Percentiles rank a stretch among this genome's conserved stretches.
phyloP scores from a whole-genome alignment of 192 early-diverging fungal genomes.

The Backusella australiensis region DNA sequence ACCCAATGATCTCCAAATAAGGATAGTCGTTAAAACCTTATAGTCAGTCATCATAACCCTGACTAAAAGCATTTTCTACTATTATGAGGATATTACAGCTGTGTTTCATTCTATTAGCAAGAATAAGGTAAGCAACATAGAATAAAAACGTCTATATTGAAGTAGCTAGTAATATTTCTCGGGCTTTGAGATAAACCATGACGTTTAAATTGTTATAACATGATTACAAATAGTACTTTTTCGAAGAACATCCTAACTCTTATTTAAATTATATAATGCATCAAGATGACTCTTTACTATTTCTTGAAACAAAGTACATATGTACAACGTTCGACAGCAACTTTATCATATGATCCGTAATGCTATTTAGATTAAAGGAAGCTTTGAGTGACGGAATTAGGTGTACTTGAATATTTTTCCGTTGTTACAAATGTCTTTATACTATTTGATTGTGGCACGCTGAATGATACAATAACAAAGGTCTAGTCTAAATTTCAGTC shows the following conservation, averaged over 20 bases:
- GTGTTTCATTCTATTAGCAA: not conserved
- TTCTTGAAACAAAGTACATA: not conserved
- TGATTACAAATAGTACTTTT: not conserved
- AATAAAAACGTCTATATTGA: not conserved
- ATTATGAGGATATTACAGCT: not conserved
- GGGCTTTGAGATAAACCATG: not conserved
- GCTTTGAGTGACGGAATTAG: not conserved
- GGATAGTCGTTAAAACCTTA: not conserved
- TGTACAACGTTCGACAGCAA: conserved; percentile 1
- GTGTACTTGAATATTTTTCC: not conserved
- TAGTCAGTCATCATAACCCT: not conserved
- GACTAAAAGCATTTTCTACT: not conserved
- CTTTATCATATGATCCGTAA: not conserved
- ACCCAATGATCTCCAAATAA: not conserved
- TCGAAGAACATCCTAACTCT: not conserved
- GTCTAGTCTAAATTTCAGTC: not conserved
- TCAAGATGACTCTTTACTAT: not conserved
- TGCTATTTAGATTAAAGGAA: not conserved
- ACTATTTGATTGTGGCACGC: not conserved
- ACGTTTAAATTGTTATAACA: not conserved
- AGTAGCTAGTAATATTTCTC: not conserved
- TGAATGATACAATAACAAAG: not conserved
- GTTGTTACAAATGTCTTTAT: not conserved
- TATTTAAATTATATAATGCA: not conserved
- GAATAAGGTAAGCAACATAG: not conserved